Evolutionary conservation across 306 rosid genomes (phyloP), one percentile per base, ranked within the genome.

Genomic region (Ceratonia siliqua): DNA sequence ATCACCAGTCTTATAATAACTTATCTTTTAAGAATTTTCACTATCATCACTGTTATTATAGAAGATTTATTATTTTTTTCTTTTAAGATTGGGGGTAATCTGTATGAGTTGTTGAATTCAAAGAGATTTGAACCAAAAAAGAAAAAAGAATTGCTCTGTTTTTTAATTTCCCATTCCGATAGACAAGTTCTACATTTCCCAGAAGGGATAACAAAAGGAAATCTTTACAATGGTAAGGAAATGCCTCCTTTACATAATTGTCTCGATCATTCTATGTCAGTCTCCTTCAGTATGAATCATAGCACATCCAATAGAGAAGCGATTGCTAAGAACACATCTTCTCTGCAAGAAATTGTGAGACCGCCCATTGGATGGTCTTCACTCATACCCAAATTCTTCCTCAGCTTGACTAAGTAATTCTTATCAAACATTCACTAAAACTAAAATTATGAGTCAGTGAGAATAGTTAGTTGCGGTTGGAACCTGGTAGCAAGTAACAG

Each of bases 291-390:
- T n/a, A 68, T 8, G 45, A n/a, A 42, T 30, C 45, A 24, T 73
- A 43, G 52, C 53, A n/a, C n/a, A n/a, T n/a, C n/a, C n/a, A n/a
- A n/a, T n/a, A n/a, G 8, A 56, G 75, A 83, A 64, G 79, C 62
- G 36, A 85, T 68, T 39, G 72, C 52, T 27, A 49, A 17, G 70
- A 79, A 82, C 24, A 36, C 54, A 17, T 82, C 76, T 82, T 84
- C 83, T 5, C 74, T 33, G 66, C 83, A 84, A 22, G 84, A 86
- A 24, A 66, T 73, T 43, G 86, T 83, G 6, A 83, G 71, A 3
- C 88, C 84, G 9, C 87, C 81, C 82, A 70, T 74, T 39, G 85
- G 83, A 82, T 83, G 87, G 22, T 85, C n/a, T n/a, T n/a, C n/a
- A n/a, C n/a, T n/a, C 72, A 55, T 43, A 83, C 61, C 84, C 87